A percentile compares a stretch with the other conserved stretches of the same genome.
These are phyloP conservation scores for Eimeria necatrix DNA, from an alignment of 169 alveolate species.

Conservation along the genomic window DNA sequence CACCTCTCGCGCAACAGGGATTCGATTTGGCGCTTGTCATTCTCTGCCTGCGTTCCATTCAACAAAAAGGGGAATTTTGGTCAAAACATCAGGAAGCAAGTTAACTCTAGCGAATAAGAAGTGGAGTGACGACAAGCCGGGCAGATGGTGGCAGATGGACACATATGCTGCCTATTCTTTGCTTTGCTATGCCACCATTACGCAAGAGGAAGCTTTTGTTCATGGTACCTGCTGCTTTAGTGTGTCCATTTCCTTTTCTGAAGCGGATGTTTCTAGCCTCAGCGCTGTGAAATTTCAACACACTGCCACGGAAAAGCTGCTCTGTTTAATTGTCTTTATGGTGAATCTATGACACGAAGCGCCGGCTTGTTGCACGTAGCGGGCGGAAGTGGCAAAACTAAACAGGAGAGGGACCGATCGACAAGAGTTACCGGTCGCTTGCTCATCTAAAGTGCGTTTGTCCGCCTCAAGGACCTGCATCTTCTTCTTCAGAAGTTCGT, in stretches of 20 bases:
- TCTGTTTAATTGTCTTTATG: neutral
- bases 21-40: slow-evolving; percentile 78
- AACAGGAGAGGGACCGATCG: neutral
- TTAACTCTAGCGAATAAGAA: neutral
- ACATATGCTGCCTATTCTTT: too few relatives aligned
- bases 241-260: slow-evolving; percentile 85
- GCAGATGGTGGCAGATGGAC: too few relatives aligned
- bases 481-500: slow-evolving; percentile 72
- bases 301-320: neutral
- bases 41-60: slow-evolving; percentile 63
- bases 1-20: slow-evolving; percentile 81
- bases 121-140: neutral
- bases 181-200: too few relatives aligned
- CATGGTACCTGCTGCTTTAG: slow-evolving; percentile 82
- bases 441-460: slow-evolving; percentile 83
- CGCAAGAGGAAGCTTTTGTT: too few relatives aligned
- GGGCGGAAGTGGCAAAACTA: neutral
- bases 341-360: neutral
- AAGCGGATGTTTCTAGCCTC: slow-evolving; percentile 65
- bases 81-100: neutral
- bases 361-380: neutral
- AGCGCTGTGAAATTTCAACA: slow-evolving; percentile 50
- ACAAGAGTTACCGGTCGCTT: slow-evolving; percentile 11
- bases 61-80: neutral
- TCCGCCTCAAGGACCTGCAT: slow-evolving; percentile 85